Percentiles rank a stretch among this genome's conserved stretches.
These are phyloP conservation scores for Ensete ventricosum DNA, from an alignment of 176 grass and related monocot genomes.

Conservation along the genomic window DNA sequence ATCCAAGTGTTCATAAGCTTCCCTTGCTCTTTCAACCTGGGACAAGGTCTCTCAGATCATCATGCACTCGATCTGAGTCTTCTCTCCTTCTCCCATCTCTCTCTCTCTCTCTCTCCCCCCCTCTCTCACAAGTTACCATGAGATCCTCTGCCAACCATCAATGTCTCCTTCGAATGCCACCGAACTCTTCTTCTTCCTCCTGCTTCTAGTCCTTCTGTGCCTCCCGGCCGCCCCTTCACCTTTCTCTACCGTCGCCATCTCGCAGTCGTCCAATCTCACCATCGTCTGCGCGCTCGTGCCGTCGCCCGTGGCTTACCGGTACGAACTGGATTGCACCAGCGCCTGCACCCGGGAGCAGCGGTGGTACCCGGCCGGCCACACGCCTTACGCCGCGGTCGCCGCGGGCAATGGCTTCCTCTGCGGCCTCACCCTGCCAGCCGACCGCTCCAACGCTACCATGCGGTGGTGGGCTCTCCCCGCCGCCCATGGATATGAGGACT, in stretches of 20 bases:
- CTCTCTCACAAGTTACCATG: background rate
- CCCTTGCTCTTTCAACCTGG: no score
- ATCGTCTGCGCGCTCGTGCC: conserved; percentile 11
- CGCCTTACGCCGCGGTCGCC: conserved; percentile 3
- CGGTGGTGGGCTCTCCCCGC: conserved; percentile 13
- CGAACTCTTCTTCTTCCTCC: background rate
- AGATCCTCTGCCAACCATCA: background rate
- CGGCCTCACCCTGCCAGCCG: background rate
- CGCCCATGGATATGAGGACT: conserved; percentile 4
- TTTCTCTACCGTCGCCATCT: conserved; percentile 13
- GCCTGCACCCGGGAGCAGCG: background rate
- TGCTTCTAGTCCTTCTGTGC: background rate
- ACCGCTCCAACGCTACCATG: conserved; percentile 6
- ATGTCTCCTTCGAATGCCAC: background rate
- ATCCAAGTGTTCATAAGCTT: no score
- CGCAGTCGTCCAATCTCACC: background rate
- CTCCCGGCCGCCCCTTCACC: background rate
- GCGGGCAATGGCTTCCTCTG: conserved; percentile 11
- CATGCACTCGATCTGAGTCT: background rate
- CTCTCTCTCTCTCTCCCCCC: background rate
- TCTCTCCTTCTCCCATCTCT: background rate
- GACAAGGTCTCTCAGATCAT: no score
- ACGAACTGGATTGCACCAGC: background rate
- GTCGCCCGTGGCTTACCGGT: background rate
- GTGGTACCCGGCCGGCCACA: background rate